Percentiles rank a stretch among this genome's conserved stretches.
Evolutionary conservation across 345 rosid species (phyloP).

Genomic region (Pugionium cornutum): DNA sequence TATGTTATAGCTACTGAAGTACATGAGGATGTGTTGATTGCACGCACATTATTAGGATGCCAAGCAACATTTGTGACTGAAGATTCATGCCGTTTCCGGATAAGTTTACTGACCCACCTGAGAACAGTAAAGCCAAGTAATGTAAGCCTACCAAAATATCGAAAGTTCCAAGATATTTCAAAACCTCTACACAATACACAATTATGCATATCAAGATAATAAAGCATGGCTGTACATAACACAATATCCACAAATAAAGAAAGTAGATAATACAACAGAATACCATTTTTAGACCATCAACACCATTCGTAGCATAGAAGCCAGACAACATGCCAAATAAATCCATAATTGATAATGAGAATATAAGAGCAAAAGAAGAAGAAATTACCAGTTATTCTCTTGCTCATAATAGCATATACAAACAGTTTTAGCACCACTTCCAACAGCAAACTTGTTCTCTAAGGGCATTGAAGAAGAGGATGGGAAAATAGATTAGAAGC

Average conservation of each 20-base stretch:
- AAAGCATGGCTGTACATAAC: too few species aligned
- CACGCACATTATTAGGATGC: slow-evolving; percentile 96
- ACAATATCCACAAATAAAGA: too few species aligned
- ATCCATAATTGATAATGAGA: slow-evolving; percentile 3
- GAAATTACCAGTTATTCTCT: slow-evolving; percentile 95
- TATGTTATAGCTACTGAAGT: neutral
- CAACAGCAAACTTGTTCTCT: slow-evolving; percentile 99
- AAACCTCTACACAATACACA: too few species aligned
- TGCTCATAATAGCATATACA: slow-evolving; percentile 98
- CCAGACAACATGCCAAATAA: neutral
- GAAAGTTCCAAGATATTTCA: neutral
- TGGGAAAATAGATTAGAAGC: slow-evolving; percentile 14
- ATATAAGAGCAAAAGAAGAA: slow-evolving; percentile 15
- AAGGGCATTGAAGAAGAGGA: slow-evolving; percentile 13
- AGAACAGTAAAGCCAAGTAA: slow-evolving; percentile 32
- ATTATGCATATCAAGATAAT: too few species aligned
- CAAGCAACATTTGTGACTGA: slow-evolving; percentile 96
- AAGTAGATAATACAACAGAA: too few species aligned
- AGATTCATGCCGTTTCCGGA: slow-evolving; percentile 85
- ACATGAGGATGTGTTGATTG: slow-evolving; percentile 13
- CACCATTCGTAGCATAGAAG: too few species aligned
- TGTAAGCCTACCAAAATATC: slow-evolving; percentile 24
- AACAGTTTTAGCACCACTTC: slow-evolving; percentile 97
- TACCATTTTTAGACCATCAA: too few species aligned
- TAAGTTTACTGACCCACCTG: slow-evolving; percentile 99